A percentile compares a stretch with the other conserved stretches of the same genome.
Evolutionary conservation across 164 flowering plant species (phyloP).

Genomic region (Cinnamomum chago): DNA sequence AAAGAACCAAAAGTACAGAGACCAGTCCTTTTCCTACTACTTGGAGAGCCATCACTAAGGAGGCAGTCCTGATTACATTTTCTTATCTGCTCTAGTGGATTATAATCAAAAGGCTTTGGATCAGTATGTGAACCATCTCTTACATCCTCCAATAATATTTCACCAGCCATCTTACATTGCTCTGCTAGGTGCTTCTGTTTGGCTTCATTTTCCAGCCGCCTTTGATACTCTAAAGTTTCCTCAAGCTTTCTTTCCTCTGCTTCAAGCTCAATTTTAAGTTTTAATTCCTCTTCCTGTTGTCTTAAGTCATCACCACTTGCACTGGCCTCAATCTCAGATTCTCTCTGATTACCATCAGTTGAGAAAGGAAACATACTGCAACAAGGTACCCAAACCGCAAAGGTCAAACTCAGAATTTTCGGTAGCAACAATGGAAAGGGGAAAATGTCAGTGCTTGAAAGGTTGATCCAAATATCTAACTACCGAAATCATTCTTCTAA

Average conservation of each 20-base stretch:
- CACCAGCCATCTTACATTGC: constrained; percentile 52
- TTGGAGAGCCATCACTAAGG: constrained; percentile 10
- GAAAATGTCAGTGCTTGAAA: background rate
- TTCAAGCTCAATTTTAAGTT: constrained; percentile 77
- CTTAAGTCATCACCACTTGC: constrained; percentile 33
- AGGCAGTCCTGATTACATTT: constrained; percentile 22
- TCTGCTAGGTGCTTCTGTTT: constrained; percentile 87
- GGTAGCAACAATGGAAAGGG: background rate
- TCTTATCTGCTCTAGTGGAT: constrained; percentile 17
- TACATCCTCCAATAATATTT: constrained; percentile 25
- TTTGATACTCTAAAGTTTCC: constrained; percentile 90
- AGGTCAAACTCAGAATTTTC: constrained; percentile 5
- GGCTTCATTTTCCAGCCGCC: constrained; percentile 86
- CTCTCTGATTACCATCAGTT: constrained; percentile 42
- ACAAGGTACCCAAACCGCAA: constrained; percentile 11
- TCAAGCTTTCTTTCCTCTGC: constrained; percentile 94
- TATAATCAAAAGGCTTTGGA: constrained; percentile 14
- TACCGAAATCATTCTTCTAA: too few relatives aligned
- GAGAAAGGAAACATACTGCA: constrained; percentile 43
- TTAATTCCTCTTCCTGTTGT: constrained; percentile 62
- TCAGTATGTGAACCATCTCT: constrained; percentile 14
- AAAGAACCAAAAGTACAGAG: constrained; percentile 9
- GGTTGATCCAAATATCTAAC: too few relatives aligned
- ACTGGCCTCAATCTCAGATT: constrained; percentile 27
- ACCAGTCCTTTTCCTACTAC: constrained; percentile 3